Evolutionary conservation across 164 flowering plant species (phyloP), one percentile per base, ranked within the genome.

Genomic region (Vitis vinifera): DNA sequence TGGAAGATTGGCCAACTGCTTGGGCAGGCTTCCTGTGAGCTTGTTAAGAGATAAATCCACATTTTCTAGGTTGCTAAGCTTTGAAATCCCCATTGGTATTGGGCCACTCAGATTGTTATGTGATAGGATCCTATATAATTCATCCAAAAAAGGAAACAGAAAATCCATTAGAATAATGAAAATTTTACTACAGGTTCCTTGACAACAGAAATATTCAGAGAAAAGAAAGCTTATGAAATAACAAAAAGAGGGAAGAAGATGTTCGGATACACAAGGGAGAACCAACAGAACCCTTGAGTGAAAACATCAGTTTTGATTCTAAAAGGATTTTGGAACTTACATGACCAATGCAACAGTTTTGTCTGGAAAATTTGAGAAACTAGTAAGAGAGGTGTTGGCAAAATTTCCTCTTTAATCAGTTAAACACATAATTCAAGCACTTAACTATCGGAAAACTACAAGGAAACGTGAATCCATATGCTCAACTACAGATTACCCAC

Each of bases 1-100:
- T 51, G 91, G 76, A 69, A 96, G 97, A 78, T 93, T 82, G 47
- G 89, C 83, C 29, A 96, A 85, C 69, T 90, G 90, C 80, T 88
- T 90, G 4, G 99, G 97, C 12, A 96, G 72, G 62, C 69, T 74
- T 67, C 97, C 99, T n/a, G 81, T 71, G 14, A 96, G 88, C 52
- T 75, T 81, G 75, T 96, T 96, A 59, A 71, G 73, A 14, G 97
- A 91, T 30, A 93, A 79, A 75, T 96, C 95, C 50, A 90, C 86
- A 52, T 57, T 66, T 73, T 84, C 83, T 48, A 96, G 92, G 72
- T 82, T 73, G 63, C 82, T 64, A 63, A 96, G 84, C 59, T 85
- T 88, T 27, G 91, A 83, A 4, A 93, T 48, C 29, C 80, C 71
- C 37, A 71, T 72, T 10, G 99, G 99, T 52, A 96, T 76, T 7